phyloP scores from a whole-genome alignment of 257 asterid genomes.

The Nicotiana undulata region DNA sequence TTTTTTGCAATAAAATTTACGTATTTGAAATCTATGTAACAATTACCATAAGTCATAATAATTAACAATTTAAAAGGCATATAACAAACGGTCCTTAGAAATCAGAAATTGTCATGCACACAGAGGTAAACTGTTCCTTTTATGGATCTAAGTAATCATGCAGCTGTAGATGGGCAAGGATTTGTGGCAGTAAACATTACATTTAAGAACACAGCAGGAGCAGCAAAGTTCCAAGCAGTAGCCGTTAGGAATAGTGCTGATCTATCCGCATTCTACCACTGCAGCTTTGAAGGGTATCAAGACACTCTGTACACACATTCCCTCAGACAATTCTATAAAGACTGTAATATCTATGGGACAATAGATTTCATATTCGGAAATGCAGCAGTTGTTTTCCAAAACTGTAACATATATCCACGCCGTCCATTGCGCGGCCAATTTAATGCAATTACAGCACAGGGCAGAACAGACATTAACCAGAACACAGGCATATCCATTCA shows the following conservation, averaged over 20 bases:
- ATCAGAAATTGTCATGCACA: no score
- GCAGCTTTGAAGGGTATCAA: constrained; percentile 11
- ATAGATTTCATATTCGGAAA: constrained; percentile 2
- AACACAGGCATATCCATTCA: constrained; percentile 11
- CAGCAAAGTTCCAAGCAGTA: constrained; percentile 11
- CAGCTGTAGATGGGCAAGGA: constrained; percentile 11
- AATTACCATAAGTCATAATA: no score
- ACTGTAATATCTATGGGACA: constrained; percentile 5
- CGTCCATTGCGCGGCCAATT: neutral
- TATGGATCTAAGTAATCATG: neutral
- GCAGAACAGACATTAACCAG: neutral
- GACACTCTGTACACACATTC: constrained; percentile 9
- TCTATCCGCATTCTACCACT: neutral
- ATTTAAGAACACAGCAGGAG: constrained; percentile 14
- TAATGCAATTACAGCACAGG: constrained; percentile 10
- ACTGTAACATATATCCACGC: constrained; percentile 1
- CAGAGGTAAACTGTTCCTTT: neutral
- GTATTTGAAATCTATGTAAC: no score
- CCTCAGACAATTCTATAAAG: constrained; percentile 5
- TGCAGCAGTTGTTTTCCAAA: constrained; percentile 9
- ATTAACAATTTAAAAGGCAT: no score
- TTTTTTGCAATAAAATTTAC: no score
- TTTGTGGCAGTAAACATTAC: constrained; percentile 10
- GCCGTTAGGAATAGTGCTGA: constrained; percentile 3
- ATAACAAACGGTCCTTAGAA: no score